Evolutionary conservation across 1,284 basidiomycete species (phyloP).

Genomic region (Ustilago nuda): DNA sequence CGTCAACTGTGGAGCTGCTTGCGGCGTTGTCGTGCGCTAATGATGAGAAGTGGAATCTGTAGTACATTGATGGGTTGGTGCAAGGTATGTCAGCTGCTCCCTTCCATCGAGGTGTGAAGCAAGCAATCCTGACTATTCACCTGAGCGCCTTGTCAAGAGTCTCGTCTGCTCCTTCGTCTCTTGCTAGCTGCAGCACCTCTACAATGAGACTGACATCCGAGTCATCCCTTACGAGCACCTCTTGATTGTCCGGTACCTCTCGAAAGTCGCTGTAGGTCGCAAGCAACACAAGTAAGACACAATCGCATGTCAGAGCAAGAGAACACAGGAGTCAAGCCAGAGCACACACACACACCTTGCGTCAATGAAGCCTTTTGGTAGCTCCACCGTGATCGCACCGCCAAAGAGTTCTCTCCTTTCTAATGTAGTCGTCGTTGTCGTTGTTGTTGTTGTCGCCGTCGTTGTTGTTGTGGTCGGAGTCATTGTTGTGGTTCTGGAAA

Average conservation of each 20-base stretch:
- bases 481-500: constrained; percentile 7
- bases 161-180: constrained; percentile 74
- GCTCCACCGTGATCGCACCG: constrained; percentile 80
- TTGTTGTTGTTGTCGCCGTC: not conserved
- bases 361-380: constrained; percentile 79
- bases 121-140: constrained; percentile 39
- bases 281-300: not conserved
- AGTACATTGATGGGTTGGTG: no score
- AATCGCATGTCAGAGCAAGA: not conserved
- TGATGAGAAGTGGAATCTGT: constrained; percentile 89
- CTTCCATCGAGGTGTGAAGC: no score
- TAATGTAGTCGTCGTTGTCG: constrained; percentile 10
- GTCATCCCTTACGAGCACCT: constrained; percentile 84
- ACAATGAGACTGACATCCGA: constrained; percentile 83
- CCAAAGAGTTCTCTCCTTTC: constrained; percentile 70
- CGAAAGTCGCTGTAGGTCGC: constrained; percentile 78
- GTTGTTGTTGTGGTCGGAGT: constrained; percentile 7
- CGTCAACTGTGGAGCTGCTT: constrained; percentile 72
- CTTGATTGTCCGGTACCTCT: constrained; percentile 96
- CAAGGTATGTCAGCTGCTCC: not conserved
- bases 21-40: constrained; percentile 93
- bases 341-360: constrained; percentile 77
- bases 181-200: constrained; percentile 84
- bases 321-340: not conserved
- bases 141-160: constrained; percentile 63